phyloP scores from a whole-genome alignment of 108 stramenopile species.

The Epipyxis sp. region DNA sequence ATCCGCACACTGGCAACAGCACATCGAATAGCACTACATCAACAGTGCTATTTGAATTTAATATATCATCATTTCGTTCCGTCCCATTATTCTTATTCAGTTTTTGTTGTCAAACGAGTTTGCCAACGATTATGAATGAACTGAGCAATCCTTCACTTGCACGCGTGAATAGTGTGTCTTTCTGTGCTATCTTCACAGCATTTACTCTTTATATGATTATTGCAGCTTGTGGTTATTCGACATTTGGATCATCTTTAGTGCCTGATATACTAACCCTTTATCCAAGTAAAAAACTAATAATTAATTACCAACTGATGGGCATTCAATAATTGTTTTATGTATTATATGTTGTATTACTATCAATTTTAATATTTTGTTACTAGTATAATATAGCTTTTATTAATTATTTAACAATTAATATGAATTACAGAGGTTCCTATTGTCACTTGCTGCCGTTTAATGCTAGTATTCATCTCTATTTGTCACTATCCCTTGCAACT shows the following conservation, averaged over 20 bases:
- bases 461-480: neutral
- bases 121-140: slow-evolving; percentile 68
- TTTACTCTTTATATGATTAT: slow-evolving; percentile 57
- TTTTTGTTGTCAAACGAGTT: slow-evolving; percentile 74
- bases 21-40: too few species aligned
- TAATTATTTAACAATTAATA: neutral
- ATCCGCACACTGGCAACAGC: too few species aligned
- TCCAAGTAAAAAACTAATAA: slow-evolving; percentile 38
- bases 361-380: neutral
- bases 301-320: neutral
- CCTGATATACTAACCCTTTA: slow-evolving; percentile 66
- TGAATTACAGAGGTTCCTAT: neutral
- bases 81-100: slow-evolving; percentile 70
- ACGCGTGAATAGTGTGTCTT: slow-evolving; percentile 58
- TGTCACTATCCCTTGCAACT: neutral
- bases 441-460: neutral
- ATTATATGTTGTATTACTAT: too few species aligned
- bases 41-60: neutral
- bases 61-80: slow-evolving; percentile 35
- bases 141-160: slow-evolving; percentile 47
- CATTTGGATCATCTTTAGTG: slow-evolving; percentile 59
- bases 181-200: slow-evolving; percentile 50
- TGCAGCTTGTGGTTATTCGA: slow-evolving; percentile 61
- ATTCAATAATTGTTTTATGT: too few species aligned
- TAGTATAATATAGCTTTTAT: neutral